Base-by-base conservation (phyloP, 495 filamentous ascomycete genomes). In the Penicillium nucicola region DNA sequence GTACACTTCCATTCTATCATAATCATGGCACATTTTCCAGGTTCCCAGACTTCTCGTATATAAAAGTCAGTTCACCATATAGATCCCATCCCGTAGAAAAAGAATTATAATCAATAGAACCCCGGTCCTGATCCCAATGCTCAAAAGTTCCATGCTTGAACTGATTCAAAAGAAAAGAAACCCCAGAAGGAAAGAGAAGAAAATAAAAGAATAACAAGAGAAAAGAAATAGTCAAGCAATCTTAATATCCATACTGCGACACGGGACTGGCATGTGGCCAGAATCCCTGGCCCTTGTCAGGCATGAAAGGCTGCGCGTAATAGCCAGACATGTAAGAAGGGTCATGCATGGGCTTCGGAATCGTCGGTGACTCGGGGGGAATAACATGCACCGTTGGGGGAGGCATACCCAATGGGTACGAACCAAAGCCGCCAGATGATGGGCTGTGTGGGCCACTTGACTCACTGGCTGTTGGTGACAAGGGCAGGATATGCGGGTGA, bases 381-480 rank as follows among this genome's bases (percentile, higher is more conserved):
- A 48, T 41, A 5, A 48, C 36, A 17, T 48, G 36, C 12, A 64
- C 18, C 18, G 50, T 37, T 2, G 40, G n/a, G 0, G 45, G 44
- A 12, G 38, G 23, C 50, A 62, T 57, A 12, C 12, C 15, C 25
- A 53, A 17, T 0, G 48, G 45, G 13, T 62, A 60, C 8, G 50
- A n/a, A 14, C 53, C 42, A 35, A 46, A 62, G 1, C 40, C 45
- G 1, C 45, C 45, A 28, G 25, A 28, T 3, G 49, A 50, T 4
- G 61, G 61, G 28, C 57, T 64, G 15, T 58, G 58, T 3, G 61
- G 55, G 3, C 52, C 61, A 52, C 61, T 64, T 4, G 58, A 64
- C 12, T 56, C 55, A 28, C 61, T 64, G 9, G 58, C 52, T 1
- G 58, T 48, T 10, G 61, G 61, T 0, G 61, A 64, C 5, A 59